Percentiles rank a stretch among this genome's conserved stretches.
Evolutionary conservation across 768 basidiomycete species (phyloP).

Genomic region (Suillus plorans): DNA sequence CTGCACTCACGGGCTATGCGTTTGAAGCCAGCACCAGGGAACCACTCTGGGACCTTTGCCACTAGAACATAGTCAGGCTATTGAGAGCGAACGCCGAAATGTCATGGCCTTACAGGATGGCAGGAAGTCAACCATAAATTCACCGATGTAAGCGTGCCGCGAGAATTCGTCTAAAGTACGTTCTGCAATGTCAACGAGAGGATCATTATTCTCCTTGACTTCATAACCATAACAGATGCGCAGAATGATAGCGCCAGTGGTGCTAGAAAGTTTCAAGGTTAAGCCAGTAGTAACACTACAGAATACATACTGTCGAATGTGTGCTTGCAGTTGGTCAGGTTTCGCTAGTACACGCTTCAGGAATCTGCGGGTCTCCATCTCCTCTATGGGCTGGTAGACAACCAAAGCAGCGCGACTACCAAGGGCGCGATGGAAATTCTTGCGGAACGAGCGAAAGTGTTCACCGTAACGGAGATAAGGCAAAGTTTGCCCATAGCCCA

Average conservation of each 20-base stretch:
- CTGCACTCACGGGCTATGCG: conserved; percentile 27
- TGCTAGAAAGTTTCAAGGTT: conserved; percentile 3
- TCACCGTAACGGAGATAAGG: conserved; percentile 12
- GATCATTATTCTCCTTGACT: conserved; percentile 35
- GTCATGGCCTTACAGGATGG: conserved; percentile 16
- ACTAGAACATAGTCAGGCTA: conserved; percentile 17
- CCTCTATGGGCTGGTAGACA: conserved; percentile 16
- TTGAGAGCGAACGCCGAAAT: not conserved
- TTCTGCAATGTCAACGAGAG: conserved; percentile 32
- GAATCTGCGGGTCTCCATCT: conserved; percentile 19
- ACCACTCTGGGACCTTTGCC: conserved; percentile 34
- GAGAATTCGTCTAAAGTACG: conserved; percentile 20
- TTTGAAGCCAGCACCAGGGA: conserved; percentile 36
- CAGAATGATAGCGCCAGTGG: conserved; percentile 31
- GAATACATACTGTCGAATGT: conserved; percentile 22
- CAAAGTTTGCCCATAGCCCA: conserved; percentile 14
- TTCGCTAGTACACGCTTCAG: conserved; percentile 16
- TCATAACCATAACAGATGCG: conserved; percentile 42
- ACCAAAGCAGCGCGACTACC: conserved; percentile 13
- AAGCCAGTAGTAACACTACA: not conserved
- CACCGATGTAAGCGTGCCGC: not conserved
- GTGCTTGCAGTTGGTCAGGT: conserved; percentile 16
- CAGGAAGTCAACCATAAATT: conserved; percentile 22
- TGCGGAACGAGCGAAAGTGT: conserved; percentile 17
- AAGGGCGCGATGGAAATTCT: conserved; percentile 7